phyloP scores from a whole-genome alignment of 352 stramenopile species.

The Globisporangium radiosum region DNA sequence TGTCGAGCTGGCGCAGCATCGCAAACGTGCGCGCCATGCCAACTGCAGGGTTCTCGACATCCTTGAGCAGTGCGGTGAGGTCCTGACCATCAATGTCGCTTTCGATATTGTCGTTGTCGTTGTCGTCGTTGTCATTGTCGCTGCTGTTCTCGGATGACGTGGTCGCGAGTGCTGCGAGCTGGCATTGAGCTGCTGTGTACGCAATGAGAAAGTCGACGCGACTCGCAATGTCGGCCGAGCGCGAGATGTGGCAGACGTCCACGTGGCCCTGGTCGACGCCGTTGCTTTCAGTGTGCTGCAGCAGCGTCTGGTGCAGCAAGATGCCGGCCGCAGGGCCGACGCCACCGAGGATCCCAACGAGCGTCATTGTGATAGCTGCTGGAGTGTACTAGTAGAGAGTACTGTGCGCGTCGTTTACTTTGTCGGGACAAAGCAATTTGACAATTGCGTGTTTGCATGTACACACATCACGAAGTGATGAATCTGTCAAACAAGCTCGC shows the following conservation, averaged over 20 bases:
- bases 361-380: neutral
- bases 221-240: slow-evolving; percentile 31
- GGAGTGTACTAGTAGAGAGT: too few relatives aligned
- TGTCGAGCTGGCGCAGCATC: slow-evolving; percentile 23
- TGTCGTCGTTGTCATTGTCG: neutral
- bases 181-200: slow-evolving; percentile 1
- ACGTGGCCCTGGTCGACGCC: slow-evolving; percentile 47
- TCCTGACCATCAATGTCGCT: neutral
- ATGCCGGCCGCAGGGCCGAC: slow-evolving; percentile 40
- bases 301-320: slow-evolving; percentile 44
- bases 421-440: too few relatives aligned
- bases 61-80: neutral
- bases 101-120: neutral
- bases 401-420: too few relatives aligned
- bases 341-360: slow-evolving; percentile 46
- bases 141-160: neutral
- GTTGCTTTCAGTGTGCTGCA: slow-evolving; percentile 37
- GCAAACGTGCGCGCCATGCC: slow-evolving; percentile 47
- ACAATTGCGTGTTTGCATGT: too few relatives aligned
- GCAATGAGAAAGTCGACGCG: slow-evolving; percentile 25
- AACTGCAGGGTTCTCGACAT: slow-evolving; percentile 29
- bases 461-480: neutral
- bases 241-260: slow-evolving; percentile 39
- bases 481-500: too few relatives aligned
- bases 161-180: neutral